These are phyloP conservation scores for Fusarium foetens DNA, from an alignment of 2,329 filamentous ascomycete species.

Conservation along the genomic window DNA sequence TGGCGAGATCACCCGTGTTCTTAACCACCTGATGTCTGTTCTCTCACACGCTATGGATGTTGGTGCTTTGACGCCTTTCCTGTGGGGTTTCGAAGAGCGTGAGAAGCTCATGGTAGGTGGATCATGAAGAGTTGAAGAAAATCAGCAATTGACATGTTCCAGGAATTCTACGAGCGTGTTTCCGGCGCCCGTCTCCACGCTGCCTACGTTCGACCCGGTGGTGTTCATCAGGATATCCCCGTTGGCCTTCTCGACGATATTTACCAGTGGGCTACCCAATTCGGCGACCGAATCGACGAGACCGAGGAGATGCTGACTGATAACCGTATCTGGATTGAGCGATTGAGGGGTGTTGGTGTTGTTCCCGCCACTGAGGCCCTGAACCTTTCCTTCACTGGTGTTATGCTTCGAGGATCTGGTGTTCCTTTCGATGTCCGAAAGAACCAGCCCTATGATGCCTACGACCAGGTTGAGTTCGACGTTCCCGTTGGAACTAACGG, in stretches of 20 bases:
- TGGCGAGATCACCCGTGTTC: conserved; percentile 89
- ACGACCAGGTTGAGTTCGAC: conserved; percentile 97
- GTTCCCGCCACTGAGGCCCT: conserved; percentile 93
- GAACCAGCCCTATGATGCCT: conserved; percentile 96
- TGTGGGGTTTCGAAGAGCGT: conserved; percentile 99
- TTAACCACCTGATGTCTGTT: conserved; percentile 99
- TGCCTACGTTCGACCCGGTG: conserved; percentile 95
- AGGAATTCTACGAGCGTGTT: conserved; percentile 99
- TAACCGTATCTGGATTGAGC: conserved; percentile 98
- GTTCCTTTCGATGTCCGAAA: conserved; percentile 97
- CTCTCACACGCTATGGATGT: conserved; percentile 99
- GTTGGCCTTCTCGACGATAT: conserved; percentile 96
- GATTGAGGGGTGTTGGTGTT: conserved; percentile 90
- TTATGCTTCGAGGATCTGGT: conserved; percentile 97
- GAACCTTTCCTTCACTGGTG: conserved; percentile 95
- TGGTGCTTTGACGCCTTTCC: conserved; percentile 94
- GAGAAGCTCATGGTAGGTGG: conserved; percentile 96
- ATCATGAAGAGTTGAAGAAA: not conserved
- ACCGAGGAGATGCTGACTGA: conserved; percentile 98
- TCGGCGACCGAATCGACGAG: conserved; percentile 97
- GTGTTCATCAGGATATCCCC: conserved; percentile 95
- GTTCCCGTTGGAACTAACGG: conserved; percentile 96
- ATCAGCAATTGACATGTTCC: conserved; percentile 18
- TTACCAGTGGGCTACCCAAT: conserved; percentile 99
- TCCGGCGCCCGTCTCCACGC: conserved; percentile 97